phyloP scores from a whole-genome alignment of 2,329 filamentous ascomycete genomes.

The Penicillium sp. region DNA sequence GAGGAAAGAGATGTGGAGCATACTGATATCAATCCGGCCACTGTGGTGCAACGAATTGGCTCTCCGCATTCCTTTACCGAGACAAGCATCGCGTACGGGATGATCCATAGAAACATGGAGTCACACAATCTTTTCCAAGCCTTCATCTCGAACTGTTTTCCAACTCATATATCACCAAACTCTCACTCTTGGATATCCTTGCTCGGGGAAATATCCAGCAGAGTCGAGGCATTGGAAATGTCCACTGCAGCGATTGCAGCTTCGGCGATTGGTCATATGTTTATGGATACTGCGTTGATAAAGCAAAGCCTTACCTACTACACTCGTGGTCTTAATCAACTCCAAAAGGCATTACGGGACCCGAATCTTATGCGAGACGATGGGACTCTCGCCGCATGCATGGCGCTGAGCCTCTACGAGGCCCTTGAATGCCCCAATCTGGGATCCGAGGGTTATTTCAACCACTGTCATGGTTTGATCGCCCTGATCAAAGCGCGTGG shows the following conservation, averaged over 20 bases:
- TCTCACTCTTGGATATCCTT: neutral
- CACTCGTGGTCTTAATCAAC: conserved; percentile 35
- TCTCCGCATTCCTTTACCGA: neutral
- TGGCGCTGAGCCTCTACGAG: conserved; percentile 40
- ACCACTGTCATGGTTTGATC: conserved; percentile 35
- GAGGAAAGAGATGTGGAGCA: neutral
- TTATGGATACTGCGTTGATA: conserved; percentile 14
- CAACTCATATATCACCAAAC: neutral
- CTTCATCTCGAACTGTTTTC: neutral
- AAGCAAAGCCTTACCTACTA: conserved; percentile 37
- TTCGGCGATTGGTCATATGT: neutral
- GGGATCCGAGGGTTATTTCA: conserved; percentile 32
- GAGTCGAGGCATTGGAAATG: neutral
- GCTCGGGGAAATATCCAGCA: neutral
- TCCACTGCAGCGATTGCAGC: neutral
- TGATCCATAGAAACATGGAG: neutral
- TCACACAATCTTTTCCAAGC: neutral
- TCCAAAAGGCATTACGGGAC: conserved; percentile 39
- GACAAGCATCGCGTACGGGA: neutral
- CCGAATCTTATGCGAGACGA: conserved; percentile 34
- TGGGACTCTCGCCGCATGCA: conserved; percentile 40
- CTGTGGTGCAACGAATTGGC: neutral
- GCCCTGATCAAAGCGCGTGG: conserved; percentile 37
- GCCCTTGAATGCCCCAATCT: conserved; percentile 37
- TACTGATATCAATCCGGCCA: neutral